Base-by-base conservation (phyloP, 169 alveolate species). In the Toxoplasma gondii region DNA sequence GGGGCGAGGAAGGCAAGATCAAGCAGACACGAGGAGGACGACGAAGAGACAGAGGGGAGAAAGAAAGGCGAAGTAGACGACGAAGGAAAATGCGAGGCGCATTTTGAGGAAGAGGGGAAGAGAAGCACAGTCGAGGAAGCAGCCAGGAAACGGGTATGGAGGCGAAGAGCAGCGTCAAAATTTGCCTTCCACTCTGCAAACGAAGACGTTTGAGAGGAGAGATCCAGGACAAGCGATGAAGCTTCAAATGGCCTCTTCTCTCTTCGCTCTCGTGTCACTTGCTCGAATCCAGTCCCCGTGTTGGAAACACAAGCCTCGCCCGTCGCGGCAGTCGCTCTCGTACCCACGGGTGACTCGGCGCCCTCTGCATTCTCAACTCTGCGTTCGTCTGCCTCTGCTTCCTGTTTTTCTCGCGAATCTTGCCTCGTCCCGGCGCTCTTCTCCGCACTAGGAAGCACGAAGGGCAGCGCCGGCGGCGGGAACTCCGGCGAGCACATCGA, bases 1-100 rank as follows among this genome's bases (percentile, higher is more conserved):
- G 67, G 90, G 54, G 90, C 53, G 41, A 82, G 90, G 67, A 82
- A 82, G 17, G 90, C 53, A 38, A 82, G 64, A 39, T 82, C 90
- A 4, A 82, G 90, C 27, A 82, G 36, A n/a, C 39, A 78, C 44
- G 86, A 78, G 44, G 86, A 78, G 45, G 86, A 78, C 9, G 86
- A 78, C 19, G 86, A n/a, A 19, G 86, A 78, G 10, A 78, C 45
- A 4, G 45, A 38, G 29, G 39, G 86, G 86, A 12, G 7, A n/a
- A 36, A 78, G 45, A 78, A 78, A 17, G 45, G 86, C 31, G 74
- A 64, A 19, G 29, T 31, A 19, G n/a, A 31, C 29, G 31, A 7
- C n/a, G 74, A 16, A 5, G 86, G 27, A 17, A 34, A 70, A 70
- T 16, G 4, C 39, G 49, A 10, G 86, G 45, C 39, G 83, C 17